Conservation (phyloP, 805 yeast species). For the Kodamaea nitidulidarum region DNA sequence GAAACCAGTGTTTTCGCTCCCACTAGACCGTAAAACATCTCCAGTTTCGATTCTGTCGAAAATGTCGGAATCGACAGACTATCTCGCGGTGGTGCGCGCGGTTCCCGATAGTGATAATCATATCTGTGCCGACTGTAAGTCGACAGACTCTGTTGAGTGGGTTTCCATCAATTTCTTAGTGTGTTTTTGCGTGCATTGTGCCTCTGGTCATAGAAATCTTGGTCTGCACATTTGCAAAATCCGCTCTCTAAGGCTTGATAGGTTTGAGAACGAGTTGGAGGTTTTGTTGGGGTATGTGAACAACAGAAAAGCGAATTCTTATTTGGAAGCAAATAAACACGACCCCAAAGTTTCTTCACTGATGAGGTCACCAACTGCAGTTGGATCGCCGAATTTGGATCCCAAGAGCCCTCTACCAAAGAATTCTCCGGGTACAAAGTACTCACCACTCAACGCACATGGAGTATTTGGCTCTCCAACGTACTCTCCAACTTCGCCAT, state of each 20-base stretch:
- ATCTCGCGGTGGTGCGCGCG: slow-evolving; percentile 36
- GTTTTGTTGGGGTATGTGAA: slow-evolving; percentile 49
- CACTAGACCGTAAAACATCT: slow-evolving; percentile 19
- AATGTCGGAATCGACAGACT: slow-evolving; percentile 18
- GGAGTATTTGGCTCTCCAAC: background rate
- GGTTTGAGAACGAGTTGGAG: slow-evolving; percentile 55
- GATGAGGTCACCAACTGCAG: too few relatives aligned
- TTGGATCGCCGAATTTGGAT: too few relatives aligned
- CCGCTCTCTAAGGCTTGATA: slow-evolving; percentile 73
- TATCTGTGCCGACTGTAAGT: slow-evolving; percentile 77
- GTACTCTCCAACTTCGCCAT: background rate
- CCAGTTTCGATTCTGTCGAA: slow-evolving; percentile 30
- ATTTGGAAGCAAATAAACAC: slow-evolving; percentile 46
- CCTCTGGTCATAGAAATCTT: slow-evolving; percentile 82
- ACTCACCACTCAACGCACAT: too few relatives aligned
- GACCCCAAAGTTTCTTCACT: background rate
- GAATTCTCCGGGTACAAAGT: too few relatives aligned
- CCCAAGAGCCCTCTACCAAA: too few relatives aligned
- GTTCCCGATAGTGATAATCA: slow-evolving; percentile 46
- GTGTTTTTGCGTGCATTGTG: slow-evolving; percentile 77
- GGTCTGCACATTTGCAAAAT: slow-evolving; percentile 81
- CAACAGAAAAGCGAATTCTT: slow-evolving; percentile 53
- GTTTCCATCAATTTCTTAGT: slow-evolving; percentile 70
- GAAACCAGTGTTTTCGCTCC: background rate
- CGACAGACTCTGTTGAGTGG: slow-evolving; percentile 72